Evolutionary conservation across 441 rosid genomes (phyloP).

Genomic region (Isatis lusitanica): DNA sequence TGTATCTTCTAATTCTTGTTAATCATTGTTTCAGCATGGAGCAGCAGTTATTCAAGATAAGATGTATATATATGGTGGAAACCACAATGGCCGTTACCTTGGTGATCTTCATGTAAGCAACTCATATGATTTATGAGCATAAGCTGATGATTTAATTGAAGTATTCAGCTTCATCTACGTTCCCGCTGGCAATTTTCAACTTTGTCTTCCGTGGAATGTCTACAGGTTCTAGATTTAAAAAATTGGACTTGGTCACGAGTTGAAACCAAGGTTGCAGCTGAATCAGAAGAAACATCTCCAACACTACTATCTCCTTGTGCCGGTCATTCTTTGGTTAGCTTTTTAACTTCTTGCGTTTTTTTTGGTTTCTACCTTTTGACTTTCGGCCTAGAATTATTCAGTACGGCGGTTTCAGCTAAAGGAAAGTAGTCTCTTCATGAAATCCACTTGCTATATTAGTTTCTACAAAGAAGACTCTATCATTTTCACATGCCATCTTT

Average conservation of each 20-base stretch:
- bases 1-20: conserved; percentile 29
- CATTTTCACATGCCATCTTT: conserved; percentile 24
- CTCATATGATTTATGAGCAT: conserved; percentile 25
- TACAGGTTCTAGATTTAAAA: conserved; percentile 92
- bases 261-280: conserved; percentile 60
- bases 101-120: conserved; percentile 89
- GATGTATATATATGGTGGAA: conserved; percentile 96
- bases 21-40: conserved; percentile 70
- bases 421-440: conserved; percentile 26
- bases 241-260: conserved; percentile 95
- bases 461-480: conserved; percentile 21
- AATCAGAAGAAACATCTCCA: conserved; percentile 57
- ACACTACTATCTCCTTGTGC: conserved; percentile 67
- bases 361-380: conserved; percentile 12
- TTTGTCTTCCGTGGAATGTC: conserved; percentile 24
- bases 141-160: conserved; percentile 15
- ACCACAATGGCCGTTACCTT: conserved; percentile 97
- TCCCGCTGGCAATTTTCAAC: not conserved
- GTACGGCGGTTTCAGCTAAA: conserved; percentile 16
- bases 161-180: conserved; percentile 6
- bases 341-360: conserved; percentile 17
- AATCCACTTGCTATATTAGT: conserved; percentile 24
- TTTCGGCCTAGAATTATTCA: conserved; percentile 13
- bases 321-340: conserved; percentile 95
- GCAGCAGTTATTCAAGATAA: conserved; percentile 87